Evolutionary conservation across 768 basidiomycete genomes (phyloP), one percentile per base, ranked within the genome.

Genomic region (Crucibulum laeve): DNA sequence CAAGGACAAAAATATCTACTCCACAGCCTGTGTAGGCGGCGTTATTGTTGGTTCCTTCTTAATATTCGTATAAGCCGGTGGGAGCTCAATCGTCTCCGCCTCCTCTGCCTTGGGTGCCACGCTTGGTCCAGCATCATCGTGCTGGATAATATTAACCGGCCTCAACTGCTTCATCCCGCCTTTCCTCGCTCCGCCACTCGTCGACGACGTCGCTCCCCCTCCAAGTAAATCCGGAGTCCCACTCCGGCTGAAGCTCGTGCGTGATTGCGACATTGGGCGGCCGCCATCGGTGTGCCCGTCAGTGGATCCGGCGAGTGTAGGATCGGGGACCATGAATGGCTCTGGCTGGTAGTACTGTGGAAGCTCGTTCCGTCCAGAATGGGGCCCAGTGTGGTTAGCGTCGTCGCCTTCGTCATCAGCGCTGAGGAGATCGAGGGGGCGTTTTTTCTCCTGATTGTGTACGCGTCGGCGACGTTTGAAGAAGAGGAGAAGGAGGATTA

Each of bases 121-220:
- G 44, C 72, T 74, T 4, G 80, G 74, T 1, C 89, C 88, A 0
- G 85, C 89, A 56, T 91, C 89, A 50, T 90, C 87, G 53, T 91
- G 89, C 62, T 91, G 89, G 35, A 91, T 75, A 53, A 89, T 77
- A 55, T 91, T 90, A 25, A 91, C 79, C 0, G 86, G 73, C 36
- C 87, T 68, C 65, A 88, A 65, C 48, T 63, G 67, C 28, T 81
- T 69, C 42, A 73, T 60, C 6, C 69, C 68, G 42, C 76, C 76
- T 51, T 80, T 80, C 53, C 73, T 63, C 11, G 64, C 55, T n/a
- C 50, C 55, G 15, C 50, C 48, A 25, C 54, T 62, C 26, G 58
- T 47, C 38, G 63, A 50, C 13, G 63, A 54, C 50, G 28, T 51
- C 51, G 44, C 19, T 53, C 39, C 41, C 48, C 51, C 48, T 38